phyloP scores from a whole-genome alignment of 78 protist genomes.

The Trichosphaerium sp. region DNA sequence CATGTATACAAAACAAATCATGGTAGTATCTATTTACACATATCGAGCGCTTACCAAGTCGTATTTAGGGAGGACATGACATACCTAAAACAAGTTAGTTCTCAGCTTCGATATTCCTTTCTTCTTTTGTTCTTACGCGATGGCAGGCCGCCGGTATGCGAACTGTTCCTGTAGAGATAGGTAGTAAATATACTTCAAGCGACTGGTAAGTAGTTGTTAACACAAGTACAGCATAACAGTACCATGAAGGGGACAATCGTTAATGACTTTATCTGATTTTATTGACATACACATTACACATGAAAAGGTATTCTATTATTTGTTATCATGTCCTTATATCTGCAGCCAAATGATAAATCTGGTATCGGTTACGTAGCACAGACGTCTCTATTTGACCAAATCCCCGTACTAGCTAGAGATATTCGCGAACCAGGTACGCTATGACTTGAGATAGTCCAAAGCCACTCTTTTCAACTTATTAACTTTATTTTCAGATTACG shows the following conservation, averaged over 20 bases:
- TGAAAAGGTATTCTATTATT: no score
- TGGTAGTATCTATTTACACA: no score
- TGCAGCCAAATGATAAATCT: not conserved
- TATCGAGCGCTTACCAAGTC: no score
- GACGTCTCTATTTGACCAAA: slow-evolving; percentile 39
- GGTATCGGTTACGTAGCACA: slow-evolving; percentile 49
- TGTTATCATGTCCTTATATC: no score
- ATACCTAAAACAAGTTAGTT: slow-evolving; percentile 13
- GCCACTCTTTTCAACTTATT: no score
- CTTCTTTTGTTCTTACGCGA: no score
- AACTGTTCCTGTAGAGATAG: slow-evolving; percentile 48
- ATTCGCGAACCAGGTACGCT: slow-evolving; percentile 30
- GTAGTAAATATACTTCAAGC: slow-evolving; percentile 9
- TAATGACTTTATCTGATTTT: slow-evolving; percentile 19
- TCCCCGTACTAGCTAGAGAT: slow-evolving; percentile 22
- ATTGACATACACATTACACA: slow-evolving; percentile 16
- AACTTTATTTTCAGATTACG: no score
- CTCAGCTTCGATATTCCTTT: no score
- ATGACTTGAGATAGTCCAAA: no score
- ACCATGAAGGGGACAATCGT: slow-evolving; percentile 53
- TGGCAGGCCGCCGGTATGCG: slow-evolving; percentile 46
- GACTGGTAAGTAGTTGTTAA: no score
- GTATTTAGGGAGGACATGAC: no score
- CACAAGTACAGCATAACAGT: no score
- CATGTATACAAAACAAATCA: slow-evolving; percentile 9